Conservation (phyloP, 345 rosid genomes). For the Carallia brachiata region DNA sequence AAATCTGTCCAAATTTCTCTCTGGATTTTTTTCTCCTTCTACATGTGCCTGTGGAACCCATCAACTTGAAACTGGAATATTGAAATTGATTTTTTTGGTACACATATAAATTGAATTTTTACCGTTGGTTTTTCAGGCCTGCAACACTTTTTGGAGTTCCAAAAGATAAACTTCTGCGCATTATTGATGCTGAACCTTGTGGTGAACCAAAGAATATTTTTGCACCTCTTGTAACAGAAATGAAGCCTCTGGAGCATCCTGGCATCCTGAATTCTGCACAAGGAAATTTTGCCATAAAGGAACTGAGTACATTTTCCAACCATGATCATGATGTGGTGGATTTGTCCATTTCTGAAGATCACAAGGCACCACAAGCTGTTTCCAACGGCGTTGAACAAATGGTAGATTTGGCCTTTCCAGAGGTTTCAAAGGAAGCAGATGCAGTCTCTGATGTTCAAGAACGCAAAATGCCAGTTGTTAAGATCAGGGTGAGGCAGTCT, state of each 20-base stretch:
- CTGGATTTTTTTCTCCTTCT: neutral
- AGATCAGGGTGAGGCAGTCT: constrained; percentile 70
- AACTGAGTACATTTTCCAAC: constrained; percentile 13
- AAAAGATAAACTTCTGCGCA: constrained; percentile 51
- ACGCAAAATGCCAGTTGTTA: constrained; percentile 53
- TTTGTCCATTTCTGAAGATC: constrained; percentile 16
- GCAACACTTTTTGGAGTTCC: constrained; percentile 89
- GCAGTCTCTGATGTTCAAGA: constrained; percentile 57
- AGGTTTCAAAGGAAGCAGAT: constrained; percentile 44
- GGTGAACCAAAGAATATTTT: constrained; percentile 54
- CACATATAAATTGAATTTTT: neutral
- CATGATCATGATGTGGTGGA: constrained; percentile 12
- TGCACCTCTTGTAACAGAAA: constrained; percentile 44
- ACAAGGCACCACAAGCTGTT: constrained; percentile 18
- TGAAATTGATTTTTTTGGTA: neutral
- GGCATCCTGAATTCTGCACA: constrained; percentile 30
- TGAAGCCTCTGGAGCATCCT: constrained; percentile 40
- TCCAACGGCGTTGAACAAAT: constrained; percentile 22
- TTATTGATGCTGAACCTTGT: constrained; percentile 59
- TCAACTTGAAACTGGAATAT: neutral
- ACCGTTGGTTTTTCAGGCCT: constrained; percentile 46
- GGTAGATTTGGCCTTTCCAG: constrained; percentile 18
- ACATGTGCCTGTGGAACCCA: neutral
- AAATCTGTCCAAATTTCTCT: too few species aligned
- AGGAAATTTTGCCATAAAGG: constrained; percentile 35